Base-by-base conservation (phyloP, 768 basidiomycete genomes). In the Tylopilus vinaceipallidus region DNA sequence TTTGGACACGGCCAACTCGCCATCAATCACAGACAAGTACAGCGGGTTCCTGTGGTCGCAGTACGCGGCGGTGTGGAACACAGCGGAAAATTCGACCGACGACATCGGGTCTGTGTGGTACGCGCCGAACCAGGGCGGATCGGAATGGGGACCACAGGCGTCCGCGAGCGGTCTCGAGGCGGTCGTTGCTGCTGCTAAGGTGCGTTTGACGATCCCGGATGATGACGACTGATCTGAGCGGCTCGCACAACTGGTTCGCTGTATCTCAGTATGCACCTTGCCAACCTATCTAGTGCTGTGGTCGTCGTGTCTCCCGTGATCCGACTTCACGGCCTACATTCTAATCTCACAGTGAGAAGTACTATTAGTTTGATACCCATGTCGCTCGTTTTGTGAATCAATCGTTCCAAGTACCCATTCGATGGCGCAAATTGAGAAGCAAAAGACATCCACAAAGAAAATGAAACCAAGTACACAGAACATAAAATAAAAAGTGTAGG, bases 11-110 rank as follows among this genome's bases (percentile, higher is more conserved):
- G 79, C 73, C 27, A 70, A 73, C 35, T 71, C 77, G 49, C 14
- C 71, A 17, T 58, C 69, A 23, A 73, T 77, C 14, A 69, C 61
- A 0, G 67, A 67, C n/a, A 78, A 76, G 53, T 81, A 80, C 54
- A 47, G 50, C 22, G 4, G 38, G 17, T 64, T 69, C 53, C 39
- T 67, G 23, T 46, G 69, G 22, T 67, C 73, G 3, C 78, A 79
- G 50, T 61, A 63, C 12, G 70, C 67, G 1, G 78, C 66, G 3
- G 73, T 80, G 20, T 24, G 10, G 24, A 23, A 1, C 12, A 76
- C 69, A 46, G 79, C 72, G 14, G 73, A 71, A 13, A 62, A 72
- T 36, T 62, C 72, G 1, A 50, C 53, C 11, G 45, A 67, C 33
- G 75, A 80, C 48, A 65, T 79, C 6, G 77, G 76, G 4, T 60